A percentile compares a stretch with the other conserved stretches of the same genome.
These are phyloP conservation scores for Globisporangium splendens DNA, from an alignment of 352 stramenopile species.

Conservation along the genomic window DNA sequence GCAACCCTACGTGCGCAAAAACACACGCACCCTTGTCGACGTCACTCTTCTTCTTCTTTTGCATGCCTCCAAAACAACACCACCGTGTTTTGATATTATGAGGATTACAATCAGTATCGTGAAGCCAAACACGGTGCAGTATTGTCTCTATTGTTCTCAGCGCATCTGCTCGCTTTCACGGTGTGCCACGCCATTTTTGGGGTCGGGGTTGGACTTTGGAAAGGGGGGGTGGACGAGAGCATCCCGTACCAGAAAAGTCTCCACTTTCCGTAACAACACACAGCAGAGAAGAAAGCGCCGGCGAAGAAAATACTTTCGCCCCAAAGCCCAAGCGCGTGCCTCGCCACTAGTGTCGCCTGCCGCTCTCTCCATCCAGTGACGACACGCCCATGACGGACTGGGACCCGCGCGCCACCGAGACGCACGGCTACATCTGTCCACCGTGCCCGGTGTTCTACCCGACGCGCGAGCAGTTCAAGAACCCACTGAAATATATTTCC, in stretches of 20 bases:
- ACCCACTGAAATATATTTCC: conserved; percentile 92
- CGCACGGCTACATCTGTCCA: conserved; percentile 79
- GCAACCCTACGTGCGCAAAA: conserved; percentile 5
- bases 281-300: not conserved
- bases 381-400: conserved; percentile 48
- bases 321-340: not conserved
- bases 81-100: not conserved
- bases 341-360: too few relatives aligned
- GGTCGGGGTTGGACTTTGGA: not conserved
- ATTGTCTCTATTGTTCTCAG: not conserved
- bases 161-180: not conserved
- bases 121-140: not conserved
- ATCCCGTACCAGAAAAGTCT: not conserved
- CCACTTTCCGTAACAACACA: not conserved
- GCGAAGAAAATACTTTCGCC: not conserved
- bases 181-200: conserved; percentile 1
- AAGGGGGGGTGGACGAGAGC: not conserved
- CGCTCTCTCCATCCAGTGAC: not conserved
- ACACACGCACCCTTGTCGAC: conserved; percentile 8
- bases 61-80: not conserved
- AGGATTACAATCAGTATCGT: not conserved
- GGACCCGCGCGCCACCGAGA: conserved; percentile 44
- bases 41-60: not conserved
- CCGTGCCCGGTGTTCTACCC: conserved; percentile 86
- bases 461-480: conserved; percentile 82